phyloP scores from a whole-genome alignment of 2,329 filamentous ascomycete genomes.

The Penicillium italicum region DNA sequence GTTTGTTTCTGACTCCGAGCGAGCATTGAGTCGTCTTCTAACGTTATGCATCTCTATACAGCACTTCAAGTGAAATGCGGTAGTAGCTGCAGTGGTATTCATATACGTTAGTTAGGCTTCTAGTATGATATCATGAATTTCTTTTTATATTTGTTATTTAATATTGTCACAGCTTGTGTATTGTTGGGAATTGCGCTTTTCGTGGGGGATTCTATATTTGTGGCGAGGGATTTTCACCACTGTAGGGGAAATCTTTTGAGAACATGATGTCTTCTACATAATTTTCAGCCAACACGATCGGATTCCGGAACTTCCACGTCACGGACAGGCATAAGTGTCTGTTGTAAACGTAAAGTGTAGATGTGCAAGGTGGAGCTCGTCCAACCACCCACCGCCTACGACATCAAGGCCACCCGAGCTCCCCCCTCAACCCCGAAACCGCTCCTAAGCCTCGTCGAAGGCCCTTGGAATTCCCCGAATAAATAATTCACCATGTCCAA shows the following conservation, averaged over 20 bases:
- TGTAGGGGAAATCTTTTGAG: too few relatives aligned
- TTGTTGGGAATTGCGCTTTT: not conserved
- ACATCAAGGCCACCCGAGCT: constrained; percentile 24
- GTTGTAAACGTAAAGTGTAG: not conserved
- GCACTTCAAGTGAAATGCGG: constrained; percentile 5
- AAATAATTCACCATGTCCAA: constrained; percentile 39
- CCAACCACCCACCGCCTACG: constrained; percentile 28
- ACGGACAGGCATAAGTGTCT: not conserved
- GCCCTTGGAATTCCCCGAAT: constrained; percentile 1
- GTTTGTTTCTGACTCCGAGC: constrained; percentile 9
- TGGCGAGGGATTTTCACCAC: not conserved
- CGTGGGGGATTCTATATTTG: not conserved
- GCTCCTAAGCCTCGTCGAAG: constrained; percentile 14
- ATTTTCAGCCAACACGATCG: not conserved
- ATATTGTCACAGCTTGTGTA: not conserved
- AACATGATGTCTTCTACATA: not conserved
- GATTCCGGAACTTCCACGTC: not conserved
- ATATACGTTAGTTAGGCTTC: not conserved
- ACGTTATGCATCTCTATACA: constrained; percentile 16
- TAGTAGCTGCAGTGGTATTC: constrained; percentile 1
- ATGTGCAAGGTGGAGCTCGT: constrained; percentile 1
- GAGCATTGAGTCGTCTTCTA: constrained; percentile 19
- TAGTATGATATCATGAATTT: not conserved
- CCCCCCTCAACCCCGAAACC: constrained; percentile 9
- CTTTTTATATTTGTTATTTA: not conserved